Percentiles rank a stretch among this genome's conserved stretches.
phyloP scores from a whole-genome alignment of 208 protist genomes.

The Porcisia hertigi region DNA sequence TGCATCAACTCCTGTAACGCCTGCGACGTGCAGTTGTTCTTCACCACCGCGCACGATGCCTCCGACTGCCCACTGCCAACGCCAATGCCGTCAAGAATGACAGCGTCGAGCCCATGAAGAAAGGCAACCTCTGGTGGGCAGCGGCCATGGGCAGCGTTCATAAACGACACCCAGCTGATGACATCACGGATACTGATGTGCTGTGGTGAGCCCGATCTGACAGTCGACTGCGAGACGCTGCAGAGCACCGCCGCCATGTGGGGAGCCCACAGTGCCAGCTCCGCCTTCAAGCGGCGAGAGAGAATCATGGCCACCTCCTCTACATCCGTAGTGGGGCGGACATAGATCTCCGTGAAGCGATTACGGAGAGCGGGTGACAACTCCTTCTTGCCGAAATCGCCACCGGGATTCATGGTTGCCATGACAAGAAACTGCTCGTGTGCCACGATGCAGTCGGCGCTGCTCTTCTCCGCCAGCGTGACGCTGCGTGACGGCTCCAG shows the following conservation, averaged over 20 bases:
- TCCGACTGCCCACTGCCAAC: conserved; percentile 83
- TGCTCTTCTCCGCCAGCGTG: conserved; percentile 98
- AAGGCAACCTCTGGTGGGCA: conserved; percentile 82
- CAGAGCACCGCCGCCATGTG: conserved; percentile 83
- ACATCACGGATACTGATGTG: conserved; percentile 96
- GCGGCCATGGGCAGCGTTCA: conserved; percentile 82
- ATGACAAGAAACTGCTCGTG: conserved; percentile 95
- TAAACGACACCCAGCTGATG: conserved; percentile 96
- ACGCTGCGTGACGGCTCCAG: conserved; percentile 97
- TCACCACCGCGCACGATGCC: conserved; percentile 31
- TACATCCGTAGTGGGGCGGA: conserved; percentile 89
- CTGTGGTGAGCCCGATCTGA: conserved; percentile 43
- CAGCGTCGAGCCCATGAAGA: conserved; percentile 95
- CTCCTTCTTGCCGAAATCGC: conserved; percentile 99
- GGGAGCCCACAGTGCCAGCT: conserved; percentile 56
- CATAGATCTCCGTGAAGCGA: conserved; percentile 99
- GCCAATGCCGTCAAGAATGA: conserved; percentile 96
- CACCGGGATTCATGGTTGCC: conserved; percentile 99
- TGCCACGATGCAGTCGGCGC: conserved; percentile 79
- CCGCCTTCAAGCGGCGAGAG: conserved; percentile 62
- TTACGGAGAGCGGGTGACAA: conserved; percentile 99
- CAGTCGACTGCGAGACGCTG: conserved; percentile 45
- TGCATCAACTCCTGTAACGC: conserved; percentile 20
- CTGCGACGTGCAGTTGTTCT: conserved; percentile 39
- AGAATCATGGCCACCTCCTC: conserved; percentile 95